Evolutionary conservation across 2,329 filamentous ascomycete genomes (phyloP), one percentile per base, ranked within the genome.

Genomic region (Magnaporthiopsis rhizophila): DNA sequence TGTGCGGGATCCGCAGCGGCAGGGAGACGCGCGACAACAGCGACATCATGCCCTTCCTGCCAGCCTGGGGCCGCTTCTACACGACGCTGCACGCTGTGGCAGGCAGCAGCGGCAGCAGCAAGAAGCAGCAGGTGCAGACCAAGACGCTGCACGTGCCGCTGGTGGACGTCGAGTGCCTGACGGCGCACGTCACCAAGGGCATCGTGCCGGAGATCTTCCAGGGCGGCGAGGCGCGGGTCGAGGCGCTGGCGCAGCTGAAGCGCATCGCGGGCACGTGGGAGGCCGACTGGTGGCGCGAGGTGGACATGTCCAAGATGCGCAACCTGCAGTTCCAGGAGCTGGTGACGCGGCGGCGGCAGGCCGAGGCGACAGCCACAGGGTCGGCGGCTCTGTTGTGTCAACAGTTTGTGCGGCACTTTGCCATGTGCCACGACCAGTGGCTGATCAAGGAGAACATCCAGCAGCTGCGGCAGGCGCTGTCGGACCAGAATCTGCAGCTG

Each of bases 381-480:
- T 86, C 87, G 56, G 81, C 85, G 32, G 90, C 89, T 66, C 75
- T 90, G 28, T 77, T 81, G 53, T 99, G 95, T 71, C 85, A 88
- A 0, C 77, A 89, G 62, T 96, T 98, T 76, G 74, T 95, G 67
- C 94, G 96, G 76, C 95, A 94, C 89, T 97, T 95, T 73, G 90
- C 92, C 67, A 96, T 97, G 90, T 91, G 93, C 72, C 92, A 99
- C 72, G 92, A 97, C 72, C 91, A 97, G 76, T 98, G 94, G 92
- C 83, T 96, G 60, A 92, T 99, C 74, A 91, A 95, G 74, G 92
- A 97, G 74, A 93, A 96, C 70, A 97, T 99, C 70, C 86, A 88
- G 18, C 88, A 93, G 66, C 82, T 99, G 65, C 91, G 93, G 66
- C 89, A 92, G 72, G 83, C 94, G 34, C 92, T 98, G 78, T 97